Base-by-base conservation (phyloP, 768 basidiomycete genomes). In the Cubamyces lactineus region DNA sequence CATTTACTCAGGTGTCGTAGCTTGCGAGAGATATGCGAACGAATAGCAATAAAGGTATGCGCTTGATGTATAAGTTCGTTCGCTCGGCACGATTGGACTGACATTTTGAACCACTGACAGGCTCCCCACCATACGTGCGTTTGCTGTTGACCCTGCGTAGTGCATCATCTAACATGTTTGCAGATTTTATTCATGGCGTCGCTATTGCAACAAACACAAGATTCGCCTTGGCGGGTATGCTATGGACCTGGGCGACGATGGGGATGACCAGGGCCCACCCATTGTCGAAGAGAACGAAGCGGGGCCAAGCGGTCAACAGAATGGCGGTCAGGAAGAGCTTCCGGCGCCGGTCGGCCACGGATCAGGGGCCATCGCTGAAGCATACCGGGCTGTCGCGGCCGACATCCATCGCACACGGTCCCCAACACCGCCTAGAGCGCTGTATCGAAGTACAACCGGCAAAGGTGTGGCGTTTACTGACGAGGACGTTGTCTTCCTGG, bases 201-300 rank as follows among this genome's bases (percentile, higher is more conserved):
- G 92, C 46, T 94, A 94, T 69, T 94, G 92, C 77, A 94, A 94
- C 72, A 94, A 94, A 70, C 92, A 94, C 72, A 91, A 94, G 73
- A 94, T 94, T 52, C 86, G 90, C n/a, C 80, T 94, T 0, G 90
- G 91, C 24, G 91, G 91, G 2, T 94, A 94, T 67, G 78, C 84
- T 9, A 93, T 94, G 92, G 87, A 84, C 55, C 72, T 80, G 7
- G 84, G 83, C 40, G 82, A 83, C 17, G 78, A 80, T 11, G 59
- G 47, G 4, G 67, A 66, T 7, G 59, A 61, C 3, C 39, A 17
- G 0, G 50, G 34, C 3, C 30, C 45, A 3, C 40, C 56, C 8
- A n/a, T 45, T 0, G 9, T 30, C 5, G 40, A 30, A 7, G 77
- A 75, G 34, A 75, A 76, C 47, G 82, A 79, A 4, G 80, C 77